These are phyloP conservation scores for Russula dissimulans DNA, from an alignment of 768 basidiomycete species.

Conservation along the genomic window DNA sequence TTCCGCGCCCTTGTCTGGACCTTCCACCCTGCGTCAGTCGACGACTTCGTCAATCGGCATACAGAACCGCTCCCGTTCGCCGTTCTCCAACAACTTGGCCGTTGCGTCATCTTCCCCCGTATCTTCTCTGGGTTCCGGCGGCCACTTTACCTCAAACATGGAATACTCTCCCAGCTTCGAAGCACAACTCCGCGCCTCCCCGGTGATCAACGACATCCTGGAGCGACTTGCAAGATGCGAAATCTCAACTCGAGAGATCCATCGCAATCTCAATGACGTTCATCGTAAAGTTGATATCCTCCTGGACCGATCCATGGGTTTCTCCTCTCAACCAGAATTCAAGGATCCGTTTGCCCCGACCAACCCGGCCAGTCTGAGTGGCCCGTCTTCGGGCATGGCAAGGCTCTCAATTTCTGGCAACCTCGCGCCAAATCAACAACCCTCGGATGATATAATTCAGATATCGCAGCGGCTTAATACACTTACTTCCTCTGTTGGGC, in stretches of 20 bases:
- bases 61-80: constrained; percentile 28
- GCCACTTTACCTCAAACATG: constrained; percentile 43
- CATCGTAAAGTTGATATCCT: constrained; percentile 71
- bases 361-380: constrained; percentile 21
- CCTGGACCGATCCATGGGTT: constrained; percentile 53
- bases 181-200: constrained; percentile 63
- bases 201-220: constrained; percentile 65
- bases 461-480: constrained; percentile 74
- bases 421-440: constrained; percentile 61
- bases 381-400: constrained; percentile 34
- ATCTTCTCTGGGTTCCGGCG: constrained; percentile 69
- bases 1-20: constrained; percentile 5
- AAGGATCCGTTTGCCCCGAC: constrained; percentile 66
- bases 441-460: constrained; percentile 60
- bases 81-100: constrained; percentile 37
- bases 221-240: constrained; percentile 70
- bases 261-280: constrained; percentile 63
- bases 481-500: constrained; percentile 76
- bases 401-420: constrained; percentile 57
- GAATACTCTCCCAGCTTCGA: constrained; percentile 52
- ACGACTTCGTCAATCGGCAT: constrained; percentile 17
- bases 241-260: constrained; percentile 58
- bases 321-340: constrained; percentile 51
- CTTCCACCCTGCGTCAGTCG: constrained; percentile 15
- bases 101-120: constrained; percentile 64